Conservation (phyloP, 306 rosid genomes). For the Prunus dulcis region DNA sequence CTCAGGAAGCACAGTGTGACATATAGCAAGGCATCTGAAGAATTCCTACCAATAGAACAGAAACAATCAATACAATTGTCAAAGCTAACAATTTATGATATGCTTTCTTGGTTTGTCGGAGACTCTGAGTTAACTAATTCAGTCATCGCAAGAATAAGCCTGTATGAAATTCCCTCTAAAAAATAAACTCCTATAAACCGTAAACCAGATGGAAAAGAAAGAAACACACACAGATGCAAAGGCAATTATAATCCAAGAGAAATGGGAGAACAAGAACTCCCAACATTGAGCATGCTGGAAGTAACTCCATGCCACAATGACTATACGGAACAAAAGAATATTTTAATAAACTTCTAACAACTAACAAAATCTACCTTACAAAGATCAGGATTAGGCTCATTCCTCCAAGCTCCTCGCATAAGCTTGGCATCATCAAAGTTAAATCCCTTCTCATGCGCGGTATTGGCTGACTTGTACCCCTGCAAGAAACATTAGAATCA, state of each 20-base stretch:
- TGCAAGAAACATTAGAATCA: slow-evolving; percentile 31
- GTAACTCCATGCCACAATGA: slow-evolving; percentile 6
- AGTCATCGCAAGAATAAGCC: not conserved
- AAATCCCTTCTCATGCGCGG: slow-evolving; percentile 77
- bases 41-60: slow-evolving; percentile 37
- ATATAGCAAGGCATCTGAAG: slow-evolving; percentile 79
- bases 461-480: slow-evolving; percentile 51
- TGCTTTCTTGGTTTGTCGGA: not conserved
- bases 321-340: slow-evolving; percentile 1
- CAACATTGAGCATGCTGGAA: not conserved
- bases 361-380: slow-evolving; percentile 62
- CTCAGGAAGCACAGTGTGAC: slow-evolving; percentile 94
- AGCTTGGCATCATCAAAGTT: slow-evolving; percentile 85
- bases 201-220: not conserved
- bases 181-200: not conserved
- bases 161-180: not conserved
- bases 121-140: not conserved
- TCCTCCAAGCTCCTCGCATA: slow-evolving; percentile 98
- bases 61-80: not conserved
- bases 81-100: not conserved
- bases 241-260: not conserved
- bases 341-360: not conserved
- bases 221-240: not conserved
- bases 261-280: not conserved
- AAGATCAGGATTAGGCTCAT: slow-evolving; percentile 84